Evolutionary conservation across 345 rosid species (phyloP), one percentile per base, ranked within the genome.

Genomic region (Camelina neglecta): DNA sequence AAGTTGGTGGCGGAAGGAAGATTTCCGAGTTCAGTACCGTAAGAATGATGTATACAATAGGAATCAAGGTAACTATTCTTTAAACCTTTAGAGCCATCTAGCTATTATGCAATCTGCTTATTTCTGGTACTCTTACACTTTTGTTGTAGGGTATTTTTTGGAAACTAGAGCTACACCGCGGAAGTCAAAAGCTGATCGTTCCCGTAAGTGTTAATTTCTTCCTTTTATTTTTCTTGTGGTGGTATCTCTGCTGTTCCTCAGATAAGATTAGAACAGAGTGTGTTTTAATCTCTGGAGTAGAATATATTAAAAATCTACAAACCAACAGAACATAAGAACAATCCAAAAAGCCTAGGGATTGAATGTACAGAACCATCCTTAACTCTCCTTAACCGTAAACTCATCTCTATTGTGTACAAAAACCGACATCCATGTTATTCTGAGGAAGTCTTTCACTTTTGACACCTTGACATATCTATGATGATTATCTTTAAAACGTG

Each of bases 1-100:
- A 93, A 82, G 72, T 91, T 56, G 97, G 99, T 54, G 98, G 96
- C 44, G 97, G 98, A 75, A 87, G 99, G 78, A 89, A 96, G 84
- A 49, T 93, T 63, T 93, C 95, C 5, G 86, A 88, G 66, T 91
- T 93, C 82, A 91, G 96, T 80, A 87, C 93, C 9, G 83, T 91
- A 50, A 88, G 97, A 73, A 82, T 85, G 89, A 65, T 89, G 81
- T 96, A 88, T 80, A 76, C 87, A 71, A 74, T 96, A 63, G 98
- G 99, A 75, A 80, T 96, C 75, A 90, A 83, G 97, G 99, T 95
- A 59, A 44, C 26, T 49, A 48, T 29, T 69, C 63, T 69, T 41
- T 6, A 15, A 48, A 26, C 0, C 10, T 49, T 56, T 31, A 26
- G 6, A 58, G 44, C 20, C 15, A 56, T 57, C 50, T 64, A 56